Conservation (phyloP, 345 rosid species). For the Garcia nutans region DNA sequence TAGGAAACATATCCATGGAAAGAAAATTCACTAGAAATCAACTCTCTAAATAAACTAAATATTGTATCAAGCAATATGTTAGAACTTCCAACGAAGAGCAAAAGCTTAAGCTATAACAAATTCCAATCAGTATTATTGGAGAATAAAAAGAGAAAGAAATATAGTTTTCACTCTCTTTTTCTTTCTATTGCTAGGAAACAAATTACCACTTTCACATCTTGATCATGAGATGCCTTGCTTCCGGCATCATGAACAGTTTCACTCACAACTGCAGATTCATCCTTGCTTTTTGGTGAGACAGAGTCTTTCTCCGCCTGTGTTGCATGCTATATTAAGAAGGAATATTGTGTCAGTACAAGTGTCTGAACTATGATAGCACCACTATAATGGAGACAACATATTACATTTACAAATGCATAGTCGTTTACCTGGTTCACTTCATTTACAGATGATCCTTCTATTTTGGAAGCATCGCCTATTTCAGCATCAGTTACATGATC, state of each 20-base stretch:
- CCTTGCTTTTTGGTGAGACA: slow-evolving; percentile 35
- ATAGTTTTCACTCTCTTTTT: no score
- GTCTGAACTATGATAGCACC: neutral
- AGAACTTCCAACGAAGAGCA: neutral
- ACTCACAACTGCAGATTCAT: slow-evolving; percentile 36
- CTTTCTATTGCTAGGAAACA: slow-evolving; percentile 2
- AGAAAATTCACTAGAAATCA: neutral
- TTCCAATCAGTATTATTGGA: neutral
- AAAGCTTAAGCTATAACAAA: neutral
- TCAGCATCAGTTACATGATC: slow-evolving; percentile 41
- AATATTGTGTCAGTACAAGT: slow-evolving; percentile 12
- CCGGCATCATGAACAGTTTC: slow-evolving; percentile 37
- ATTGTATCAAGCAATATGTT: neutral
- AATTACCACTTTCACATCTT: slow-evolving; percentile 41
- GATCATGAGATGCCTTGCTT: slow-evolving; percentile 38
- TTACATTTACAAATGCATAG: slow-evolving; percentile 2
- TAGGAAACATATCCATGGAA: neutral
- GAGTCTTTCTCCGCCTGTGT: slow-evolving; percentile 33
- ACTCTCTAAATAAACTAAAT: neutral
- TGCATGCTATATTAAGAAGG: slow-evolving; percentile 38
- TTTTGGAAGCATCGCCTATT: slow-evolving; percentile 28
- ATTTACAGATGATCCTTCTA: slow-evolving; percentile 29
- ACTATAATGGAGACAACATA: neutral
- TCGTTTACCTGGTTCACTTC: slow-evolving; percentile 40
- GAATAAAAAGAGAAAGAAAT: neutral